Evolutionary conservation across 2,329 filamentous ascomycete genomes (phyloP).

Genomic region (Fusarium hainanense): DNA sequence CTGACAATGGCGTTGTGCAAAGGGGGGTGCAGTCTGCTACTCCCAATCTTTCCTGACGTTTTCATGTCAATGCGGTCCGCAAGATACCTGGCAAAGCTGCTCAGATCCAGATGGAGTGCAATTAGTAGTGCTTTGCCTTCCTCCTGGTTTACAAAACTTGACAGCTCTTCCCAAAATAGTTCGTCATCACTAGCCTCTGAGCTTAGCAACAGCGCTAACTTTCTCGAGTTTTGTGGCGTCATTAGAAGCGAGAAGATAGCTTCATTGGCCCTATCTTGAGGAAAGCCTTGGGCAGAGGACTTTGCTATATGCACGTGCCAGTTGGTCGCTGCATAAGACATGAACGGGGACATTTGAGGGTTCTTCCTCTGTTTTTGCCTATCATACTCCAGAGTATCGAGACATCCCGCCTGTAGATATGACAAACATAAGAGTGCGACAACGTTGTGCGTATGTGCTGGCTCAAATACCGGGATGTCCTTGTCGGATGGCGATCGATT

Average conservation of each 20-base stretch:
- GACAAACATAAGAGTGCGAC: slow-evolving; percentile 21
- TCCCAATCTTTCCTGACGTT: neutral
- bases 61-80: neutral
- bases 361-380: neutral
- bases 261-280: neutral
- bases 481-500: neutral
- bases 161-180: neutral
- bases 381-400: neutral
- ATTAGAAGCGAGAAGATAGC: neutral
- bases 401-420: slow-evolving; percentile 11
- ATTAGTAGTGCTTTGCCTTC: neutral
- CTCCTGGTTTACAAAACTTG: neutral
- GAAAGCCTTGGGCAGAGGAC: rapidly evolving
- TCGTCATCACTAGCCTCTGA: neutral
- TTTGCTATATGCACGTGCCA: neutral
- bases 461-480: slow-evolving; percentile 5
- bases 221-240: neutral
- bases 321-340: neutral
- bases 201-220: neutral
- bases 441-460: slow-evolving; percentile 10
- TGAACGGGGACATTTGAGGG: neutral
- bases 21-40: neutral
- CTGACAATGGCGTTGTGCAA: neutral
- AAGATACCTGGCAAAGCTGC: neutral
- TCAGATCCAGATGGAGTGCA: neutral